Base-by-base conservation (phyloP, 1,284 basidiomycete species). In the Stereum hirsutum region DNA sequence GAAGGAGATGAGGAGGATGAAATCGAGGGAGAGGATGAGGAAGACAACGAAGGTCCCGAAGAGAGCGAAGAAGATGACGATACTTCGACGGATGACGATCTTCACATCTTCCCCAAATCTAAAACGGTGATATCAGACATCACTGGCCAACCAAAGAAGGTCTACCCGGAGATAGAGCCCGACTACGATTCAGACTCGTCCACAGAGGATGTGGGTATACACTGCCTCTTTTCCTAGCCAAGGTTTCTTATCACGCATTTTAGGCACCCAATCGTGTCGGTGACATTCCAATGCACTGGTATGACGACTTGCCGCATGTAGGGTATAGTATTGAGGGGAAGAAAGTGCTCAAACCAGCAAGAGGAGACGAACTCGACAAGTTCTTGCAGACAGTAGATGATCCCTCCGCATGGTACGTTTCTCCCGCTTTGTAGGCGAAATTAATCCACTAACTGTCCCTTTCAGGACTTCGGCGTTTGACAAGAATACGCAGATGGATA, bases 231-330 rank as follows among this genome's bases (percentile, higher is more conserved):
- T 44, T 49, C 36, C n/a, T n/a, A n/a, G n/a, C n/a, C n/a, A n/a
- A n/a, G n/a, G n/a, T n/a, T n/a, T n/a, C 26, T 38, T 38, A 21
- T 39, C 35, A 42, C 49, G 43, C 45, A 40, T 43, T 46, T 28
- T 48, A 96, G 91, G 77, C 82, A 49, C 88, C 89, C 27, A 99
- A 98, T 63, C 87, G 94, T 46, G 82, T 97, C 53, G 96, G 96
- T 46, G 81, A 96, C 65, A 75, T 99, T 44, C 96, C 96, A 36
- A 84, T 91, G 70, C 92, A 98, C 60, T 99, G 95, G 92, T 99
- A 99, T 65, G 96, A 99, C 62, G 95, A 99, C 68, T 71, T 99
- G 53, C 96, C 96, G n/a, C 96, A 99, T 67, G 81, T 99, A 57
- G 96, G 96, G 38, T 99, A 99, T 68, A 81, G 93, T 63, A 84